Base-by-base conservation (phyloP, 805 yeast genomes). In the Cyberlindnera japonica region DNA sequence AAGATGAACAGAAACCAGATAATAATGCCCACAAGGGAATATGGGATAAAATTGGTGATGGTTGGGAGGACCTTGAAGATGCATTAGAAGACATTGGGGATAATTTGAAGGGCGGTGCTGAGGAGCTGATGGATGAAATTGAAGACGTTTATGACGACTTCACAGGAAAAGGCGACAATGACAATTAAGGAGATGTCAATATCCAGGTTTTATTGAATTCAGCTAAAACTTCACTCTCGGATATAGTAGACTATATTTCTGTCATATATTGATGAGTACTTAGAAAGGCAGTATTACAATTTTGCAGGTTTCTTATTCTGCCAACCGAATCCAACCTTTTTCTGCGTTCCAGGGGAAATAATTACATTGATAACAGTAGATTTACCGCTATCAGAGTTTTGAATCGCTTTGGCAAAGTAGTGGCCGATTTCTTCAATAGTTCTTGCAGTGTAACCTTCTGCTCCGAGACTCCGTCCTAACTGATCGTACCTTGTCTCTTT, bases 281-380 rank as follows among this genome's bases (percentile, higher is more conserved):
- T 11, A 9, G n/a, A 8, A 8, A 14, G 25, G 9, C 18, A 10
- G 13, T 5, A 15, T 43, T 33, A 52, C 19, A 52, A 46, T 35
- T 52, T 52, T 3, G 54, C 33, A 15, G 30, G 18, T 43, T 68
- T 64, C 54, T 71, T 72, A n/a, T 74, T 75, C 64, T 79, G 81
- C 87, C 87, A 81, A 2, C 82, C 84, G 59, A 81, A 81, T 30
- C 72, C 71, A 32, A 82, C 61, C 51, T 75, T 75, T 40, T 67
- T 69, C 46, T 71, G 70, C 19, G 67, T 67, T 1, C 82, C 85
- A 3, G 77, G 73, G 32, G 76, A 78, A 10, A 81, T 79, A n/a
- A 80, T 64, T 2, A 81, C 77, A 50, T 82, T 83, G 29, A 82
- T 57, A 11, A 82, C 62, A 9, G 72, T 65, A 1, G 77, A 70